These are phyloP conservation scores for Monosporascus sp. DNA, from an alignment of 2,329 filamentous ascomycete genomes.

Conservation along the genomic window DNA sequence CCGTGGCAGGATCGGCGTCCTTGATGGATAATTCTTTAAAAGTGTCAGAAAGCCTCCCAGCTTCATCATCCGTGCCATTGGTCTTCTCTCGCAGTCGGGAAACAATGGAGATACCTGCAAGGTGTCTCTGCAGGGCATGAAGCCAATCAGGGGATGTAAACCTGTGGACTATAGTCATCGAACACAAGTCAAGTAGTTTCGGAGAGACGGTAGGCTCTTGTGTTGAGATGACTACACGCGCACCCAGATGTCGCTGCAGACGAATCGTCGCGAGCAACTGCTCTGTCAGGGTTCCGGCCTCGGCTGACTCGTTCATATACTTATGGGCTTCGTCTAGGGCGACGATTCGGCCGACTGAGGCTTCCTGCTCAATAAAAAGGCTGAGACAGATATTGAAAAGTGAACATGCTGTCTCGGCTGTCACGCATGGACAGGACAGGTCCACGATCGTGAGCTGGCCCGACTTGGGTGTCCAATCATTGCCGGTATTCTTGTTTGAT, in stretches of 20 bases:
- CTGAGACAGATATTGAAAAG: constrained; percentile 69
- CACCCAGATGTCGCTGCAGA: constrained; percentile 64
- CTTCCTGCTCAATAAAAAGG: constrained; percentile 55
- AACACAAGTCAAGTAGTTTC: constrained; percentile 64
- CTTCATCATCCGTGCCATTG: neutral
- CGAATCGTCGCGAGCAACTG: constrained; percentile 59
- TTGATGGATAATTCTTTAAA: constrained; percentile 6
- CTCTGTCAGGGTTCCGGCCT: constrained; percentile 55
- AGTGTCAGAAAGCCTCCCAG: neutral
- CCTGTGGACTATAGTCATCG: constrained; percentile 65
- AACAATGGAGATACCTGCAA: constrained; percentile 38
- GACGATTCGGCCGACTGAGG: constrained; percentile 51
- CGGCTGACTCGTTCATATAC: constrained; percentile 56
- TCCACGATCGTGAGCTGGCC: constrained; percentile 63
- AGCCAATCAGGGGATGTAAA: constrained; percentile 66
- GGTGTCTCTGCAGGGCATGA: constrained; percentile 33
- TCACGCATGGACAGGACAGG: constrained; percentile 67
- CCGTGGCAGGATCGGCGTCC: constrained; percentile 7
- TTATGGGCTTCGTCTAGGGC: constrained; percentile 78
- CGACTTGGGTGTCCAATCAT: constrained; percentile 27
- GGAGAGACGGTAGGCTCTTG: constrained; percentile 72
- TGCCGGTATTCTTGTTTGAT: constrained; percentile 10
- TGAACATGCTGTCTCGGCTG: constrained; percentile 59
- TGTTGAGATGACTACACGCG: constrained; percentile 65
- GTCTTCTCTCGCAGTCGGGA: neutral